These are phyloP conservation scores for Dalbergia oliveri DNA, from an alignment of 306 rosid species.

Conservation along the genomic window DNA sequence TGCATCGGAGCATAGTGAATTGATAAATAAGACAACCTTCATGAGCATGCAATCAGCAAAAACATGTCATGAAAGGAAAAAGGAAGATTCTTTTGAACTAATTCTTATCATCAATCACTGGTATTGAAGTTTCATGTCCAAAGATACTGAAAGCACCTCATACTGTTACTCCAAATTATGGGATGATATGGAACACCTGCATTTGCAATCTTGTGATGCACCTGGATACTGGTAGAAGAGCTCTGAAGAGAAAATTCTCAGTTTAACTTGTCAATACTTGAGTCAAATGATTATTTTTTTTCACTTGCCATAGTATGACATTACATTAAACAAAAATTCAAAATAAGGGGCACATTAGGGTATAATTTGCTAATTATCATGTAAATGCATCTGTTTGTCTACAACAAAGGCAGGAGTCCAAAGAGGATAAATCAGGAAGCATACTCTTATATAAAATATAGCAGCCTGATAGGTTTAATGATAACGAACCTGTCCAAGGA, in stretches of 20 bases:
- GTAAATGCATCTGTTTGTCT: conserved; percentile 46
- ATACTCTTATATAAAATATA: conserved; percentile 8
- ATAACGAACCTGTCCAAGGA: conserved; percentile 94
- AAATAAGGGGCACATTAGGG: conserved; percentile 29
- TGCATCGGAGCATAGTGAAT: conserved; percentile 2
- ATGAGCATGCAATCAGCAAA: conserved; percentile 41
- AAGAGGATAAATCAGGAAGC: conserved; percentile 35
- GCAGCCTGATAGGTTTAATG: neutral
- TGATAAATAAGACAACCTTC: conserved; percentile 33
- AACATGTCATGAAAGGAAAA: conserved; percentile 1
- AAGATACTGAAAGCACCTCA: conserved; percentile 67
- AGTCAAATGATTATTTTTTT: conserved; percentile 46
- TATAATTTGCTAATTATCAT: conserved; percentile 29
- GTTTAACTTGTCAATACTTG: conserved; percentile 52
- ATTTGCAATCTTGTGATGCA: conserved; percentile 60
- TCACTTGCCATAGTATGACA: conserved; percentile 42
- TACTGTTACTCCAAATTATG: conserved; percentile 57
- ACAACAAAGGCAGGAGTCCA: conserved; percentile 37
- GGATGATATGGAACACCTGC: conserved; percentile 52
- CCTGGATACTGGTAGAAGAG: conserved; percentile 55
- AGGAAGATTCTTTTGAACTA: conserved; percentile 37
- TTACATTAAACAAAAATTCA: conserved; percentile 43
- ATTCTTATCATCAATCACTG: conserved; percentile 46
- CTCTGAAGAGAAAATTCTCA: conserved; percentile 63
- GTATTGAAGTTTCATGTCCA: conserved; percentile 53